Evolutionary conservation across 2,329 filamentous ascomycete genomes (phyloP), one percentile per base, ranked within the genome.

Genomic region (Aspergillus sp.): DNA sequence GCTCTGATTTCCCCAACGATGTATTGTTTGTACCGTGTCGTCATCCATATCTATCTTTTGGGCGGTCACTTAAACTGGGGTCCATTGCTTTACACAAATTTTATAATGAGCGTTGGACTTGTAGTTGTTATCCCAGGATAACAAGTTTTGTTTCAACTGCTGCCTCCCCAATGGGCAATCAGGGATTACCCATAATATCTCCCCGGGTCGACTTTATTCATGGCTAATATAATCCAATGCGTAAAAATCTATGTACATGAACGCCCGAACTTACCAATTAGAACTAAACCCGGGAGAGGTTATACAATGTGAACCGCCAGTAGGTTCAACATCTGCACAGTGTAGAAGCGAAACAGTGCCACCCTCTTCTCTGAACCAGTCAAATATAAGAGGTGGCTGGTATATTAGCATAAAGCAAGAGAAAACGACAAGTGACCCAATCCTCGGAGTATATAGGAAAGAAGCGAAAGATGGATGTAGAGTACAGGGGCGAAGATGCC

Each of bases 351-450:
- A 28, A 15, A 15, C 15, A 46, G 11, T 17, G 11, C 30, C 15
- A 13, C 49, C 31, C 11, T 61, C 46, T 66, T 51, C 51, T 57
- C 62, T 66, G 60, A 60, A 62, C 61, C 54, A 64, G 58, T 46
- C 62, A 64, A 57, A 58, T 47, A 19, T 23, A 47, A 51, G 46
- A 30, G 52, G 23, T 9, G 31, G 46, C 19, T 31, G 38, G 43
- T 25, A 43, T 7, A 59, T 13, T 19, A 41, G 13, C 34, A 41
- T 41, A 13, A 28, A 31, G 13, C 19, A 19, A 41, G 11, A 60
- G 45, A 45, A 57, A 49, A 54, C 48, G 28, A 19, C 34, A 46
- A 49, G 22, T 22, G 34, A n/a, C 28, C 23, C 22, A 17, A 17
- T 15, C 8, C 34, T 15, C 4, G 15, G 34, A 28, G 34, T 15